A percentile compares a stretch with the other conserved stretches of the same genome.
These are phyloP conservation scores for Xylariaceae sp. DNA, from an alignment of 2,329 filamentous ascomycete species.

Conservation along the genomic window DNA sequence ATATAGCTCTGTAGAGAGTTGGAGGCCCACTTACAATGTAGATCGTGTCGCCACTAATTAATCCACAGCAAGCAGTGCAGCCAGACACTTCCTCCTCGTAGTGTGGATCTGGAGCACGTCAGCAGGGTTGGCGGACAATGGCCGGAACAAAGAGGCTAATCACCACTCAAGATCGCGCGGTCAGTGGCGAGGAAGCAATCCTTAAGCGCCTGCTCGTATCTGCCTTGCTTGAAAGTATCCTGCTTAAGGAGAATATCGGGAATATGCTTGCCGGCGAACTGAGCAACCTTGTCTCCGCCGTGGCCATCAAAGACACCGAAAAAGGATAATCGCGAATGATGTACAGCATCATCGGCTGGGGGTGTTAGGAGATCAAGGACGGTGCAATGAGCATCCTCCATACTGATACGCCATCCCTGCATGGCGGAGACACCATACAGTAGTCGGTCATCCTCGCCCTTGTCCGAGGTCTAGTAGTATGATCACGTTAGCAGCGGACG, in stretches of 20 bases:
- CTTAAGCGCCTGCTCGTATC: conserved; percentile 93
- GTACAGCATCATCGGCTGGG: conserved; percentile 50
- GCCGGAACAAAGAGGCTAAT: conserved; percentile 12
- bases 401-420: conserved; percentile 99
- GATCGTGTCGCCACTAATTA: conserved; percentile 88
- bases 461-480: conserved; percentile 66
- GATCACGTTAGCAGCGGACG: conserved; percentile 11
- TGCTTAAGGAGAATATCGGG: conserved; percentile 94
- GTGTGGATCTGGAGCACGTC: conserved; percentile 65
- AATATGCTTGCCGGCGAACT: conserved; percentile 88
- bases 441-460: conserved; percentile 87
- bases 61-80: conserved; percentile 87
- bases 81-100: conserved; percentile 98
- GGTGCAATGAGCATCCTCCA: conserved; percentile 93
- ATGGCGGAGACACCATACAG: conserved; percentile 94
- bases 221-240: conserved; percentile 82
- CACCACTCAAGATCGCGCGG: conserved; percentile 92
- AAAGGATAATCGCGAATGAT: conserved; percentile 76
- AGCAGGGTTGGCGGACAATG: conserved; percentile 8
- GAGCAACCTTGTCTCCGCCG: conserved; percentile 91
- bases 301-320: conserved; percentile 98
- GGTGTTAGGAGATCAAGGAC: conserved; percentile 76
- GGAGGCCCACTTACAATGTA: conserved; percentile 68
- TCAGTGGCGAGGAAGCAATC: conserved; percentile 96
- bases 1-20: conserved; percentile 2